These are phyloP conservation scores for Isoetes engelmannii DNA, from an alignment of 83 land plant genomes.

Conservation along the genomic window DNA sequence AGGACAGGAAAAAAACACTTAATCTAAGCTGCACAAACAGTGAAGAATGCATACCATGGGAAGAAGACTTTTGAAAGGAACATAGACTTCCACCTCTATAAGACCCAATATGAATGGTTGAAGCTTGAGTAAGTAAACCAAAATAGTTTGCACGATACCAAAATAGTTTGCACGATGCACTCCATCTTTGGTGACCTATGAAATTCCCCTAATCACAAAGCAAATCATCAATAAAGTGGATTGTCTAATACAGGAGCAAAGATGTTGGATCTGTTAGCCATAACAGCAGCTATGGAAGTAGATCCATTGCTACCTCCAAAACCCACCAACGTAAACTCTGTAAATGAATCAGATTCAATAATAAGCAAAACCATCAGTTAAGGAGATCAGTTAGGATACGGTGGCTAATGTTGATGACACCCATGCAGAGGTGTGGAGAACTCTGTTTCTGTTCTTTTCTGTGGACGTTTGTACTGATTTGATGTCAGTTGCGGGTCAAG, in stretches of 20 bases:
- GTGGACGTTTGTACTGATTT: background rate
- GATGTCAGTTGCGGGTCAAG: too few relatives aligned
- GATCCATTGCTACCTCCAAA: constrained; percentile 83
- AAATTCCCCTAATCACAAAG: constrained; percentile 47
- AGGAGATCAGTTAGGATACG: constrained; percentile 76
- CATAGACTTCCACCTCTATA: constrained; percentile 33
- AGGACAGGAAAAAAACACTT: too few relatives aligned
- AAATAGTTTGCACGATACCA: constrained; percentile 37
- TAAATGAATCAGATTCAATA: too few relatives aligned
- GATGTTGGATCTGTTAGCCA: constrained; percentile 54
- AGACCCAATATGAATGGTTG: constrained; percentile 74
- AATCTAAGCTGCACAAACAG: constrained; percentile 45
- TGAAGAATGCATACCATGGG: constrained; percentile 63
- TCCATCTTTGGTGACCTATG: constrained; percentile 94
- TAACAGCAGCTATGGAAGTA: constrained; percentile 85
- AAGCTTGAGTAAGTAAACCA: constrained; percentile 92
- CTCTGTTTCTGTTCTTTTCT: constrained; percentile 2
- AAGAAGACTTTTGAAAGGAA: constrained; percentile 94
- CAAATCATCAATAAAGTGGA: background rate
- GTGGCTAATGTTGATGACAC: constrained; percentile 87
- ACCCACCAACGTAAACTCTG: too few relatives aligned
- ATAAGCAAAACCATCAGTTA: constrained; percentile 68
- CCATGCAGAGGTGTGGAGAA: constrained; percentile 57
- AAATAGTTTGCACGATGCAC: constrained; percentile 69
- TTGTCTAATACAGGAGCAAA: background rate